A percentile compares a stretch with the other conserved stretches of the same genome.
Evolutionary conservation across 2,329 filamentous ascomycete species (phyloP).

Genomic region (Colletotrichum lindemuthianum): DNA sequence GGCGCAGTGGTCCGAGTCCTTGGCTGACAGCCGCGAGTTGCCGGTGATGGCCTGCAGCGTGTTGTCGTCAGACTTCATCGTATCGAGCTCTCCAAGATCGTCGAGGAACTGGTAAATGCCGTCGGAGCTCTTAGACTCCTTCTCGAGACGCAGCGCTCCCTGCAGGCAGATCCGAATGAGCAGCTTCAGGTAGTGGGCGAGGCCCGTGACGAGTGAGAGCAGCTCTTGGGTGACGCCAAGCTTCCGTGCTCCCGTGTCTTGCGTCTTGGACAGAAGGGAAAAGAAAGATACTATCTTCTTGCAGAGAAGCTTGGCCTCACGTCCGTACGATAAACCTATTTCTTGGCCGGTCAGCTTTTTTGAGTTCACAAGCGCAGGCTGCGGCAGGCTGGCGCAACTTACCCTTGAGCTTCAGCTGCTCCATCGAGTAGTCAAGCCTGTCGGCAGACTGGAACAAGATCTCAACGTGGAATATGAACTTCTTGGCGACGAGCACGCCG

Average conservation of each 20-base stretch:
- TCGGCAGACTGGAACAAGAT: slow-evolving; percentile 91
- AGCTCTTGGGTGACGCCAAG: slow-evolving; percentile 97
- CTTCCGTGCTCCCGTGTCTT: slow-evolving; percentile 89
- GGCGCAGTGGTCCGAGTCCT: slow-evolving; percentile 85
- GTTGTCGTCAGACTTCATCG: slow-evolving; percentile 76
- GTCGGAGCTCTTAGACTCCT: slow-evolving; percentile 78
- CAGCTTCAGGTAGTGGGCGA: slow-evolving; percentile 97
- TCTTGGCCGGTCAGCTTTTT: slow-evolving; percentile 14
- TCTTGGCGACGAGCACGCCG: slow-evolving; percentile 92
- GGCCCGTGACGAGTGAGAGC: slow-evolving; percentile 94
- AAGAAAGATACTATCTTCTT: slow-evolving; percentile 99
- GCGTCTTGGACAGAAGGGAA: slow-evolving; percentile 90
- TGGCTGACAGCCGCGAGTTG: slow-evolving; percentile 74
- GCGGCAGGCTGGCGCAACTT: slow-evolving; percentile 43
- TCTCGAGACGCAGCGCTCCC: slow-evolving; percentile 89
- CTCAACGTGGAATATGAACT: slow-evolving; percentile 96
- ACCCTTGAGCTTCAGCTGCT: slow-evolving; percentile 79
- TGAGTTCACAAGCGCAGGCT: not conserved
- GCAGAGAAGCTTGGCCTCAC: slow-evolving; percentile 98
- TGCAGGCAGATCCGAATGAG: slow-evolving; percentile 97
- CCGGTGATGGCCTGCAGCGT: slow-evolving; percentile 73
- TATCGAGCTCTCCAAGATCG: slow-evolving; percentile 85
- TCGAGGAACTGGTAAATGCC: slow-evolving; percentile 86
- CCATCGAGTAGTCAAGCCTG: slow-evolving; percentile 79
- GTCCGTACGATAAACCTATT: slow-evolving; percentile 85